Evolutionary conservation across 768 basidiomycete species (phyloP), one percentile per base, ranked within the genome.

Genomic region (Nidularia sp.): DNA sequence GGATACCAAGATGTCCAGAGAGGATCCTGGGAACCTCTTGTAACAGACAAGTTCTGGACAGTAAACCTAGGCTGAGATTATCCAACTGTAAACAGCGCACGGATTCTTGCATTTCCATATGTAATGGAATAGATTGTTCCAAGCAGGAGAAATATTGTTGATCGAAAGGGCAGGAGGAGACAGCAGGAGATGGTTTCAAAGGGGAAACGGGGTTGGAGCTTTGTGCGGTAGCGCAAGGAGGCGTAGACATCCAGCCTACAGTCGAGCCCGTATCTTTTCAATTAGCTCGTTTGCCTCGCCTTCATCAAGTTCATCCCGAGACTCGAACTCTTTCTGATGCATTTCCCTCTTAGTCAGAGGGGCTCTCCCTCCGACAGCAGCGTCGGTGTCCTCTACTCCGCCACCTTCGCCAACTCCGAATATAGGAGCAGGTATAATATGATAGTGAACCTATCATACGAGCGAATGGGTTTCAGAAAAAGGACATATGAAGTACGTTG

Each of bases 391-490:
- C 49, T 42, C 50, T 44, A 45, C 39, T 49, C 41, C 33, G 54
- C 51, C 44, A 50, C 48, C 34, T 57, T 49, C 35, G 22, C 12
- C 9, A 8, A 62, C 51, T 49, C 55, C 67, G 53, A 80, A 73
- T 32, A 54, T 70, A 2, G 88, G 88, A 1, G 88, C 86, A 1
- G 87, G 88, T 50, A 90, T 83, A 48, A 90, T 76, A 63, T 90
- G 88, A 61, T 84, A 88, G 62, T 88, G 88, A 32, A 88, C 87
- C 86, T 88, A 52, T 34, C 45, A 10, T 43, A 29, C 12, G 45
- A 46, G 36, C 29, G 54, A 47, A 29, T 31, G 8, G 6, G 31
- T 34, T 42, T 52, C 22, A 29, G 51, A 25, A 5, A 34, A 43
- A 4, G 18, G 36, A 48, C 42, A 36, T 18, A 46, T 34, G 10